Conservation (phyloP, 1,139 yeast species). For the Geotrichum phurueaensis region DNA sequence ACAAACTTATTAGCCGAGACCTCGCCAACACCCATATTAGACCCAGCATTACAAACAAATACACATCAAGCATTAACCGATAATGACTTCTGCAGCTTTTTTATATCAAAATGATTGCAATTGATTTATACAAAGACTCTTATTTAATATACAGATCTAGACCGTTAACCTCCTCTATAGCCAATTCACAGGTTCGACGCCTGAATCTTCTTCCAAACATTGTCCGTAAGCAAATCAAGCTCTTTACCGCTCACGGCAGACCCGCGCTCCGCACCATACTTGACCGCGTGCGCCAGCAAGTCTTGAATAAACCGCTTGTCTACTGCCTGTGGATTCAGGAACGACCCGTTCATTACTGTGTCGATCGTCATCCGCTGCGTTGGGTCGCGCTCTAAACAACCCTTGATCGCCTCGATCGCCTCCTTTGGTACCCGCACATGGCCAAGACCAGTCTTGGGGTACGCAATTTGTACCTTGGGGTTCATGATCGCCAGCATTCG, state of each 20-base stretch:
- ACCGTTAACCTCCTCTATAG: too few species aligned
- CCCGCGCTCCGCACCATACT: slow-evolving; percentile 52
- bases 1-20: too few species aligned
- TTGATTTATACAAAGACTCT: too few species aligned
- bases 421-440: slow-evolving; percentile 61
- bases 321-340: slow-evolving; percentile 69
- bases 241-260: slow-evolving; percentile 39
- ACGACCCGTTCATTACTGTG: slow-evolving; percentile 54
- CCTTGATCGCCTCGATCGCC: slow-evolving; percentile 64
- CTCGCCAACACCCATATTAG: too few species aligned
- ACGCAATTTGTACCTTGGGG: slow-evolving; percentile 72
- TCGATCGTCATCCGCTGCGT: slow-evolving; percentile 58
- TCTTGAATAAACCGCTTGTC: slow-evolving; percentile 62
- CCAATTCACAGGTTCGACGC: not conserved
- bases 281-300: slow-evolving; percentile 68
- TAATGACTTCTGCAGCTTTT: too few species aligned
- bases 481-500: slow-evolving; percentile 80
- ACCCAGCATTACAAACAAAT: too few species aligned
- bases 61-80: too few species aligned
- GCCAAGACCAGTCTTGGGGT: slow-evolving; percentile 58
- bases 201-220: slow-evolving; percentile 42
- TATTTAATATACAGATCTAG: too few species aligned
- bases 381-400: slow-evolving; percentile 72
- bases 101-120: too few species aligned
- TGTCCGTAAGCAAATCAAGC: slow-evolving; percentile 45